Base-by-base conservation (phyloP, 176 grass and related monocot genomes). In the Echinochloa phyllopogon region DNA sequence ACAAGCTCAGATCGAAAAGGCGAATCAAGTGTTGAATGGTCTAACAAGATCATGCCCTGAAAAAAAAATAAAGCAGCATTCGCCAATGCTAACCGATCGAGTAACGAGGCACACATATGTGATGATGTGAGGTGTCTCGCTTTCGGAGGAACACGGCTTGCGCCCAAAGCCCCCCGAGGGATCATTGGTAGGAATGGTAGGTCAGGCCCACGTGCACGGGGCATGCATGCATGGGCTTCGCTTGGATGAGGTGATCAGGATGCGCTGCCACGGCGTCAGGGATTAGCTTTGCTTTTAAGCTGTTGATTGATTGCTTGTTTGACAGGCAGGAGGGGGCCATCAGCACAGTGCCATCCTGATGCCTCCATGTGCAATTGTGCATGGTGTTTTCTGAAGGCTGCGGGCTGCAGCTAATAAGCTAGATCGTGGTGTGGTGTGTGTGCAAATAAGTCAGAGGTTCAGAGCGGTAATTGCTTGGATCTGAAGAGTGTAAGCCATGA, bases 251-350 rank as follows among this genome's bases (percentile, higher is more conserved):
- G 29, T 33, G 29, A n/a, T n/a, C n/a, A 33, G 29, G 29, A 33
- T 33, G 29, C 29, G 29, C 29, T 33, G 29, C 29, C 27, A 44
- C 27, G 37, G 27, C 58, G 48, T 24, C 56, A 50, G 53, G 64
- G 59, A 59, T 47, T 72, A 69, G 49, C 83, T 84, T 77, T 57
- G 13, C 48, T 40, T 72, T 23, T 79, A 72, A 79, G 84, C 69
- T 25, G 84, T 58, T 25, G 66, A 50, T 61, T 53, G 76, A 64
- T 73, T 86, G 67, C 33, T 80, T 72, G 67, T 50, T 50, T 63
- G 67, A 52, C 59, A 49, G 63, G 44, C 43, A 29, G 69, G 27
- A 45, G 41, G 9, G 56, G 63, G 62, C 83, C 76, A 80, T 39
- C 53, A 47, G 37, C 20, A 17, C 8, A 23, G 16, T 80, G 63